Percentiles rank a stretch among this genome's conserved stretches.
Conservation (phyloP, 805 yeast genomes). For the Metschnikowia chrysomelidarum region DNA sequence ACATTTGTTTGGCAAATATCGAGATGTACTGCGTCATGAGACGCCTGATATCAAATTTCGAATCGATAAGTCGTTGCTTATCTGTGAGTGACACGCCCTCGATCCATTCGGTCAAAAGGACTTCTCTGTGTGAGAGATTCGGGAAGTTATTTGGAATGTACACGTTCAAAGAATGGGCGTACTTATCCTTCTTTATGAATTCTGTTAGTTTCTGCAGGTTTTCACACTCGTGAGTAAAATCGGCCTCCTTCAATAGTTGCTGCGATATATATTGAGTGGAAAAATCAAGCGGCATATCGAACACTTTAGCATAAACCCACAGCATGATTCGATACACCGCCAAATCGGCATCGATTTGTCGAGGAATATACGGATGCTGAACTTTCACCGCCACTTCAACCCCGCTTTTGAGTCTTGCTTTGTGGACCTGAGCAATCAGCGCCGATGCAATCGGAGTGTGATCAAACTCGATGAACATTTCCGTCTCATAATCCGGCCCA, state of each 20-base stretch:
- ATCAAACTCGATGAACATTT: slow-evolving; percentile 45
- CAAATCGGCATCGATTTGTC: slow-evolving; percentile 62
- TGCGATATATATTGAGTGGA: slow-evolving; percentile 56
- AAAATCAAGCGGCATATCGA: slow-evolving; percentile 61
- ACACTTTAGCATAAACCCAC: slow-evolving; percentile 53
- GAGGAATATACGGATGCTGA: slow-evolving; percentile 60
- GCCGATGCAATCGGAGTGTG: slow-evolving; percentile 71
- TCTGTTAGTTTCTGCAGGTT: slow-evolving; percentile 47
- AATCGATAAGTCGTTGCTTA: slow-evolving; percentile 38
- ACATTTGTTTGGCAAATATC: slow-evolving; percentile 57
- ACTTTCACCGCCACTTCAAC: slow-evolving; percentile 65
- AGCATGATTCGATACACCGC: slow-evolving; percentile 53
- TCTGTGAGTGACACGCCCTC: slow-evolving; percentile 63
- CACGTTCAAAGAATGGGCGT: slow-evolving; percentile 37
- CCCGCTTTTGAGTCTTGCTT: slow-evolving; percentile 39
- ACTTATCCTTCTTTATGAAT: slow-evolving; percentile 42
- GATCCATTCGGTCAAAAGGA: slow-evolving; percentile 72
- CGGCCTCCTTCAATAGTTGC: slow-evolving; percentile 58
- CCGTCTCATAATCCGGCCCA: slow-evolving; percentile 41
- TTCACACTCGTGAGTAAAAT: slow-evolving; percentile 54
- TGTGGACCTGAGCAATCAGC: slow-evolving; percentile 69
- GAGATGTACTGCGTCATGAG: slow-evolving; percentile 52
- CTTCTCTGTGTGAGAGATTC: slow-evolving; percentile 46
- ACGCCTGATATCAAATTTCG: slow-evolving; percentile 35
- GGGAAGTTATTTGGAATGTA: slow-evolving; percentile 56